phyloP scores from a whole-genome alignment of 2,329 filamentous ascomycete species.

The Xylaria sp. region DNA sequence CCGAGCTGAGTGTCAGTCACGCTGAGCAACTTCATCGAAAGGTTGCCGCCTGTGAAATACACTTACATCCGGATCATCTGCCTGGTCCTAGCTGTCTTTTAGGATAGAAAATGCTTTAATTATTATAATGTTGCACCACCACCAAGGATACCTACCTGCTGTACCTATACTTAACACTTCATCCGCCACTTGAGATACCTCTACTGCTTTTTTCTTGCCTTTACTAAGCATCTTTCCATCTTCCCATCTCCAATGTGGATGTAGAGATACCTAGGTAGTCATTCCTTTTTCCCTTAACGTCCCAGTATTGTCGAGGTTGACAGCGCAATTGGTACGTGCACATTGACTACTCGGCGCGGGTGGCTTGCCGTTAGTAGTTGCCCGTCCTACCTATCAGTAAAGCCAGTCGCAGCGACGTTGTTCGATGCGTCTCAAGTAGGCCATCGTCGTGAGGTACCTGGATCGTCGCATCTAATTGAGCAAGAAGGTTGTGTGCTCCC shows the following conservation, averaged over 20 bases:
- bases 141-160: neutral
- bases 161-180: no score
- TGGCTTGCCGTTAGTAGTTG: neutral
- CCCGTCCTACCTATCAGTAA: neutral
- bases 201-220: neutral
- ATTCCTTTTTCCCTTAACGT: neutral
- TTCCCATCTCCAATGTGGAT: neutral
- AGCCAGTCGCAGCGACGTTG: neutral
- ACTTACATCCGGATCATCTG: neutral
- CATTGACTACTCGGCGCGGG: neutral
- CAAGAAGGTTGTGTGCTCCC: conserved; percentile 4
- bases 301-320: neutral
- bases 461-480: conserved; percentile 4
- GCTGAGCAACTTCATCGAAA: conserved; percentile 4
- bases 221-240: neutral
- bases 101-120: neutral
- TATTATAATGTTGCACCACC: neutral
- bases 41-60: neutral
- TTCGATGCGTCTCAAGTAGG: neutral
- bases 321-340: neutral
- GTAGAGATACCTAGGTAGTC: neutral
- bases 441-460: neutral
- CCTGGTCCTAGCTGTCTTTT: neutral
- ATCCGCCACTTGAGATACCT: no score
- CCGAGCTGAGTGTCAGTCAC: conserved; percentile 1